Evolutionary conservation across 148 eudicot genomes (phyloP).

Genomic region (Rhododendron williamsianum): DNA sequence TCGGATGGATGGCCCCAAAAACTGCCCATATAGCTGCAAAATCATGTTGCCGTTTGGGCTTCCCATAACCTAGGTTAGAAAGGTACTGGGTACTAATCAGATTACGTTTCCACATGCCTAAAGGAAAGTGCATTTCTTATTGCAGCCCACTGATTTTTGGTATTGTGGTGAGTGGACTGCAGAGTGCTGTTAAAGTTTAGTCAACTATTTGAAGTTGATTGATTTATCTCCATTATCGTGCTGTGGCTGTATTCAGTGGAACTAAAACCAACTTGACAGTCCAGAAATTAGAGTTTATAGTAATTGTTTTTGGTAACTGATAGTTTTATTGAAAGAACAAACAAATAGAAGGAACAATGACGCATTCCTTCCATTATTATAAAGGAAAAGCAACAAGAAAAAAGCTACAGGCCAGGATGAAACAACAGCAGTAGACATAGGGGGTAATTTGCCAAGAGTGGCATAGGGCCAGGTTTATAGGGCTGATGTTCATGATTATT

Average conservation of each 20-base stretch:
- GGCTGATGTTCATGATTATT: not conserved
- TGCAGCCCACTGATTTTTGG: not conserved
- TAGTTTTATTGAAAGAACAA: not conserved
- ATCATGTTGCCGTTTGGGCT: not conserved
- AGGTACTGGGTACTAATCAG: not conserved
- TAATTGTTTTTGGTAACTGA: not conserved
- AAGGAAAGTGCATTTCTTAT: not conserved
- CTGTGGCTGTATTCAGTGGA: not conserved
- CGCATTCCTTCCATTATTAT: not conserved
- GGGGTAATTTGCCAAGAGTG: not conserved
- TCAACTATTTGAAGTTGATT: not conserved
- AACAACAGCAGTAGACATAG: not conserved
- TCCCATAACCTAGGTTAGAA: not conserved
- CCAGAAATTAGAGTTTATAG: too few species aligned
- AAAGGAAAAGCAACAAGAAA: not conserved
- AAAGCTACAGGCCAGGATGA: not conserved
- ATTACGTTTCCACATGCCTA: not conserved
- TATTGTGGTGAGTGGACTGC: not conserved
- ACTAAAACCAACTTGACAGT: not conserved
- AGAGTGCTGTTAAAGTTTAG: not conserved
- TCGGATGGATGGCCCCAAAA: not conserved
- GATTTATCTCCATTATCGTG: not conserved
- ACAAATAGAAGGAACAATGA: not conserved
- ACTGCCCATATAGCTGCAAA: not conserved
- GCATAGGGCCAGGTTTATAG: not conserved